Percentiles rank a stretch among this genome's conserved stretches.
phyloP scores from a whole-genome alignment of 2,329 filamentous ascomycete species.

The Talaromyces albobiverticillius region DNA sequence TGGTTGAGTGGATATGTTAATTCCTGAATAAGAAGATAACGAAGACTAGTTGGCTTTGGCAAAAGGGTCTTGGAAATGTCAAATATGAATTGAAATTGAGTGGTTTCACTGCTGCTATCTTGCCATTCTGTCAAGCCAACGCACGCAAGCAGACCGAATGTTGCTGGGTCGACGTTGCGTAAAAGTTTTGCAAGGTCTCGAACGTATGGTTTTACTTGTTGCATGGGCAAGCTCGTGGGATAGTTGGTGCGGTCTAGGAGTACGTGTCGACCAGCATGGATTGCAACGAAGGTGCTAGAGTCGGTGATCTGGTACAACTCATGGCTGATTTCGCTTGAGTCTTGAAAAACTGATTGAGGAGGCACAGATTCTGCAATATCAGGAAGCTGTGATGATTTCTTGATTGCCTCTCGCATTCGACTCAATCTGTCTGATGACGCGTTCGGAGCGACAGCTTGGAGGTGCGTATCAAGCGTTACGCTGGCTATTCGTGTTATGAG shows the following conservation, averaged over 20 bases:
- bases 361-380: too few relatives aligned
- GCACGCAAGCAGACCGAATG: constrained; percentile 22
- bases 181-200: constrained; percentile 21
- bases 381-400: neutral
- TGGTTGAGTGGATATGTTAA: constrained; percentile 23
- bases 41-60: constrained; percentile 16
- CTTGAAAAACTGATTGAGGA: neutral
- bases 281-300: neutral
- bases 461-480: constrained; percentile 21
- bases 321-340: neutral
- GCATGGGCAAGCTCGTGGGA: too few relatives aligned
- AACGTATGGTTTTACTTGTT: constrained; percentile 11
- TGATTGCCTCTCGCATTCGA: neutral
- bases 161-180: constrained; percentile 16
- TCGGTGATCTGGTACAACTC: neutral
- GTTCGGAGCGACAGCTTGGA: neutral
- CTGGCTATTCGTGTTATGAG: constrained; percentile 27
- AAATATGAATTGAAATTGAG: neutral
- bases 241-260: neutral
- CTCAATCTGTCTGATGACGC: neutral
- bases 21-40: constrained; percentile 20
- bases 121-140: too few relatives aligned
- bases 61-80: neutral
- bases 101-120: too few relatives aligned
- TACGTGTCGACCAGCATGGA: neutral